These are phyloP conservation scores for Colletotrichum gloeosporioides DNA, from an alignment of 2,329 filamentous ascomycete genomes.

Conservation along the genomic window DNA sequence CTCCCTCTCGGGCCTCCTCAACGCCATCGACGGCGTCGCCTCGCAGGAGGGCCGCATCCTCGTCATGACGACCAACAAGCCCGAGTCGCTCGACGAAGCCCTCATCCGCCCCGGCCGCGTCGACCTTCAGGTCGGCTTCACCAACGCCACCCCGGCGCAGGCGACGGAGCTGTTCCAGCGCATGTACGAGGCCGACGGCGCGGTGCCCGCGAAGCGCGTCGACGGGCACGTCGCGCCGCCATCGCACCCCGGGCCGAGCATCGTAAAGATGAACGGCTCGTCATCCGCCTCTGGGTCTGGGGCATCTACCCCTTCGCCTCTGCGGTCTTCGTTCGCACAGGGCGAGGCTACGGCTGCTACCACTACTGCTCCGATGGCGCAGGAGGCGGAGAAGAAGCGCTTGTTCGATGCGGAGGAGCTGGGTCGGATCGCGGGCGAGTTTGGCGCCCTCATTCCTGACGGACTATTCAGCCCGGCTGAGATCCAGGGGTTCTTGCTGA, in stretches of 20 bases:
- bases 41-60: constrained; percentile 80
- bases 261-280: constrained; percentile 4
- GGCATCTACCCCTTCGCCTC: not conserved
- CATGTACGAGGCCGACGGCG: constrained; percentile 59
- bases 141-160: constrained; percentile 43
- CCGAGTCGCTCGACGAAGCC: constrained; percentile 74
- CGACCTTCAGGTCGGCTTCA: constrained; percentile 26
- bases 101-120: constrained; percentile 67
- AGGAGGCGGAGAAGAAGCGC: constrained; percentile 16
- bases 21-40: constrained; percentile 83
- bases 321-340: not conserved
- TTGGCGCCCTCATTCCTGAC: constrained; percentile 59
- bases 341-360: not conserved
- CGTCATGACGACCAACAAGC: constrained; percentile 83
- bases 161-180: constrained; percentile 63
- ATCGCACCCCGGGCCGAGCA: not conserved
- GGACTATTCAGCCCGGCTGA: constrained; percentile 62
- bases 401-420: constrained; percentile 40
- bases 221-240: constrained; percentile 9
- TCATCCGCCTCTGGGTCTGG: not conserved
- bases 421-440: constrained; percentile 48
- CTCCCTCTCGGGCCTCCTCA: constrained; percentile 79
- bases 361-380: not conserved
- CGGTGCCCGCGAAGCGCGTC: constrained; percentile 7
- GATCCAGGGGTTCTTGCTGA: constrained; percentile 69